Base-by-base conservation (phyloP, 345 rosid species). In the Populus deltoides region DNA sequence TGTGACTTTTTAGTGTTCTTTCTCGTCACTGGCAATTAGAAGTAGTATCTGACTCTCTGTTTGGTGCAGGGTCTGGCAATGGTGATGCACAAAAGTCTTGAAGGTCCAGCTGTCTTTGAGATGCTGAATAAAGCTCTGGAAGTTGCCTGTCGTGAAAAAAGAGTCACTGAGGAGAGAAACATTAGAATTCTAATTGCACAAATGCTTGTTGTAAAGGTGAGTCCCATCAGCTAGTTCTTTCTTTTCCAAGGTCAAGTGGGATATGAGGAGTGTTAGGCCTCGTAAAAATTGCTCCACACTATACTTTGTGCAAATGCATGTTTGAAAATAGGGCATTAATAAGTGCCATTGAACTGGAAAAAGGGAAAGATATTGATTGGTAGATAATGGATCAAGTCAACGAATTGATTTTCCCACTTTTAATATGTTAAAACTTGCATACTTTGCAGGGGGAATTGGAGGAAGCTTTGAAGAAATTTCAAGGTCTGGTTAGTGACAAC, bases 51-150 rank as follows among this genome's bases (percentile, higher is more conserved):
- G 65, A 41, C 36, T 29, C 43, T 77, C 67, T 20, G 24, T 24
- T 79, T 77, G 75, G 38, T 62, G 39, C 83, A 93, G 99, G 98
- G 98, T 57, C 86, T 93, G 76, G 98, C 98, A 59, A 82, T 93
- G 92, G 94, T 88, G 82, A 92, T 95, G 99, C 97, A 92, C 83
- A 95, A 91, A 86, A 88, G 82, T 75, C 87, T 80, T 72, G 97
- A 92, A 83, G 92, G 94, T 70, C 85, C 86, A 2, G 92, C 94
- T 74, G 85, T 95, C 74, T 95, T 95, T 81, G 89, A 91, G 81
- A 93, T 92, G 98, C 87, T 95, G 55, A 82, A 81, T 55, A 85
- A 88, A 74, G 98, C 96, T 77, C 86, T 90, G 66, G 90, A 90
- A 77, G 77, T 90, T 74, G 90, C 97, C 80, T 76, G 75, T 29